Evolutionary conservation across 2,329 filamentous ascomycete genomes (phyloP).

Genomic region (Thelonectria olida): DNA sequence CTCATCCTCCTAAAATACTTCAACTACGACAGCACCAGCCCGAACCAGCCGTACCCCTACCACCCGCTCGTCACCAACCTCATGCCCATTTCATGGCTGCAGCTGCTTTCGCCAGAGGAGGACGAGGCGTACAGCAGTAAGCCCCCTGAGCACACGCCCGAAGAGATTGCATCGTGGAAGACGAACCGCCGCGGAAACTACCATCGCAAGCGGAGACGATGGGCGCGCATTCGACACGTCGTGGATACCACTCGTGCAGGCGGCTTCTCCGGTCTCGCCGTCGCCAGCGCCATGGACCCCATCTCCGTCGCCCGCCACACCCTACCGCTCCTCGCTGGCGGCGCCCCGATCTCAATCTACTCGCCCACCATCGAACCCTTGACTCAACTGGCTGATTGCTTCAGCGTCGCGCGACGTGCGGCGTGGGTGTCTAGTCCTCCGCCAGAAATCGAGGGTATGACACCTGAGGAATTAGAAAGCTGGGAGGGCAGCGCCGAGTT

Average conservation of each 20-base stretch:
- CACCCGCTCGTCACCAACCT: constrained; percentile 88
- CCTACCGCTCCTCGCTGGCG: constrained; percentile 83
- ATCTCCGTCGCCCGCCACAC: constrained; percentile 77
- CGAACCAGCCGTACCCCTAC: constrained; percentile 63
- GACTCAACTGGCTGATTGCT: constrained; percentile 80
- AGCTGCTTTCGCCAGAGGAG: constrained; percentile 79
- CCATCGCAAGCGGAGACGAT: constrained; percentile 87
- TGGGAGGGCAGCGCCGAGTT: constrained; percentile 78
- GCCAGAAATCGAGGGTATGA: constrained; percentile 54
- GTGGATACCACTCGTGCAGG: constrained; percentile 80
- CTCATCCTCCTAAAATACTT: constrained; percentile 90
- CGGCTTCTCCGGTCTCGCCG: constrained; percentile 82
- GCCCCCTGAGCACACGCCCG: constrained; percentile 66
- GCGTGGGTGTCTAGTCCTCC: constrained; percentile 73
- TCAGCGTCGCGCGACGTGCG: constrained; percentile 80
- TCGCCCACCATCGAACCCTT: constrained; percentile 83
- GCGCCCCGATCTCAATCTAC: constrained; percentile 87
- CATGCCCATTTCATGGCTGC: constrained; percentile 88
- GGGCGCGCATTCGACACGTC: constrained; percentile 75
- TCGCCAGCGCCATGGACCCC: constrained; percentile 85
- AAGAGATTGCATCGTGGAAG: constrained; percentile 76
- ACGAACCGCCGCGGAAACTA: constrained; percentile 84
- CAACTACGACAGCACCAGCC: constrained; percentile 77
- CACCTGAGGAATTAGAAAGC: constrained; percentile 59
- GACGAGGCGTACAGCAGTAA: constrained; percentile 78